A percentile compares a stretch with the other conserved stretches of the same genome.
These are phyloP conservation scores for Hyaloscypha finlandica DNA, from an alignment of 495 filamentous ascomycete genomes.

Conservation along the genomic window DNA sequence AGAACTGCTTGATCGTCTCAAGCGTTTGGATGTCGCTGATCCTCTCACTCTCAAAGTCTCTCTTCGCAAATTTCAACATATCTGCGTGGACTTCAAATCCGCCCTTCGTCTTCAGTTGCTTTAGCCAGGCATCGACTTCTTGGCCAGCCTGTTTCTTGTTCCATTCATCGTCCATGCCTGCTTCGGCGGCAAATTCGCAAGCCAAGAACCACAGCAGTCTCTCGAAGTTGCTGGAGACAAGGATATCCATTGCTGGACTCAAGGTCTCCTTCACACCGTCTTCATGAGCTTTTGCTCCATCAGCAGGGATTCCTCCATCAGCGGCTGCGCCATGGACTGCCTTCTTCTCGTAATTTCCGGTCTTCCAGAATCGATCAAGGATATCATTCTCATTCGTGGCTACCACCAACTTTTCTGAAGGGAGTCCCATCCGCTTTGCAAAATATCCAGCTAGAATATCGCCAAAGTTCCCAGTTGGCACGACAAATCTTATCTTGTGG, in stretches of 20 bases:
- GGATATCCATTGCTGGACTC: conserved; percentile 94
- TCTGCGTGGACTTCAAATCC: conserved; percentile 75
- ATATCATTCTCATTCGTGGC: conserved; percentile 96
- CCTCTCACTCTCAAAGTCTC: conserved; percentile 78
- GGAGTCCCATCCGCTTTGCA: conserved; percentile 87
- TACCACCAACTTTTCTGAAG: conserved; percentile 77
- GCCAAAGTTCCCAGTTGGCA: conserved; percentile 96
- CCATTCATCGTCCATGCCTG: conserved; percentile 58
- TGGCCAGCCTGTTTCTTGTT: conserved; percentile 62
- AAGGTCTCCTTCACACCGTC: conserved; percentile 83
- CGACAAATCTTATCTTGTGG: conserved; percentile 73
- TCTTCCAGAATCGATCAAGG: conserved; percentile 80
- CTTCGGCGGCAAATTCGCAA: conserved; percentile 56
- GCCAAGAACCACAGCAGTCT: conserved; percentile 92
- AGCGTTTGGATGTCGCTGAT: conserved; percentile 79
- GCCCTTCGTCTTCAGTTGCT: conserved; percentile 71
- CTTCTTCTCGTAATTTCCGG: conserved; percentile 78
- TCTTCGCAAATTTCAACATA: conserved; percentile 63
- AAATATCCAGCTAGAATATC: conserved; percentile 94
- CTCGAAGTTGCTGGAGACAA: conserved; percentile 95
- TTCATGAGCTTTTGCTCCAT: conserved; percentile 66
- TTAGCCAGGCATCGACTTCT: conserved; percentile 70
- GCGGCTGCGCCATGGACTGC: conserved; percentile 54
- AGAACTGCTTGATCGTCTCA: conserved; percentile 68
- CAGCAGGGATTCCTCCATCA: conserved; percentile 56